A percentile compares a stretch with the other conserved stretches of the same genome.
Conservation (phyloP, 306 rosid genomes). For the Gynostemma pentaphyllum region DNA sequence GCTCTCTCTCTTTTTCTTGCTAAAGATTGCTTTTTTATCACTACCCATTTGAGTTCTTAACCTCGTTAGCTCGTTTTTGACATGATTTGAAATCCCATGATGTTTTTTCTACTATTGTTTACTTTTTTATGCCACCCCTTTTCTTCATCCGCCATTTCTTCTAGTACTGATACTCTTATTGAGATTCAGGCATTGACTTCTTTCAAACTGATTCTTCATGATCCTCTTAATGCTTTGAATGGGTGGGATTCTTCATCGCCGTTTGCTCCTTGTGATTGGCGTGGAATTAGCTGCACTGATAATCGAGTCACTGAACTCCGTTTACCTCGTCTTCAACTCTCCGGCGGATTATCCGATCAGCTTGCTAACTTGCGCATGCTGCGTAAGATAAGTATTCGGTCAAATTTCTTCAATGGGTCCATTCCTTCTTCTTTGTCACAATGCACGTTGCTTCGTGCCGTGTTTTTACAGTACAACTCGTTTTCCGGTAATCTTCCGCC, state of each 20-base stretch:
- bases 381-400: slow-evolving; percentile 59
- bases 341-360: slow-evolving; percentile 54
- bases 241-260: slow-evolving; percentile 67
- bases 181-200: slow-evolving; percentile 69
- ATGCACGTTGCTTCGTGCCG: slow-evolving; percentile 50
- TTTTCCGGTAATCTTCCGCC: slow-evolving; percentile 60
- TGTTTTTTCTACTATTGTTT: neutral
- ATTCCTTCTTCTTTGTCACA: slow-evolving; percentile 49
- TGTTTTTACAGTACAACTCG: slow-evolving; percentile 64
- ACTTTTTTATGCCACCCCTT: slow-evolving; percentile 12
- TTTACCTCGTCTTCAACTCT: slow-evolving; percentile 65
- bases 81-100: neutral
- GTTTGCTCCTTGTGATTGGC: slow-evolving; percentile 87
- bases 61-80: neutral
- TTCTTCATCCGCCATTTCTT: slow-evolving; percentile 37
- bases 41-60: neutral
- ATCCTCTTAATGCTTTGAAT: slow-evolving; percentile 49
- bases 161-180: slow-evolving; percentile 17
- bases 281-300: slow-evolving; percentile 42
- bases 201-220: slow-evolving; percentile 60
- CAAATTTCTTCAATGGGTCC: slow-evolving; percentile 68
- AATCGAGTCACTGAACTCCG: slow-evolving; percentile 64
- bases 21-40: no score
- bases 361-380: slow-evolving; percentile 45
- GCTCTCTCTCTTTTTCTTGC: neutral